Evolutionary conservation across 495 filamentous ascomycete species (phyloP).

Genomic region (Penicillium subrubescens): DNA sequence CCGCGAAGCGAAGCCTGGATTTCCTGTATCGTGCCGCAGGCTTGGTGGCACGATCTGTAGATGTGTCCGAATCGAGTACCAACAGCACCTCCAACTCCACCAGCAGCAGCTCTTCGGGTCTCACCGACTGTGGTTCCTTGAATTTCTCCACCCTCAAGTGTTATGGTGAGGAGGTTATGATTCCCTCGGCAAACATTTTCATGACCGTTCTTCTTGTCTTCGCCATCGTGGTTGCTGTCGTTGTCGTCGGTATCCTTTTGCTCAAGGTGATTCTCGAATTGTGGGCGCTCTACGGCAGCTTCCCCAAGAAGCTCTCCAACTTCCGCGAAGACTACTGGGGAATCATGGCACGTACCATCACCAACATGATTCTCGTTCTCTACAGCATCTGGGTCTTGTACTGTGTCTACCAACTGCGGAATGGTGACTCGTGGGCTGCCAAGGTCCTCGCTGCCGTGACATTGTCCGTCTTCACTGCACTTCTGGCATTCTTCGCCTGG

Average conservation of each 20-base stretch:
- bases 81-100: slow-evolving; percentile 43
- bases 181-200: slow-evolving; percentile 90
- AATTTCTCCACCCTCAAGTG: slow-evolving; percentile 70
- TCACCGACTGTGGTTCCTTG: slow-evolving; percentile 39
- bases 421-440: slow-evolving; percentile 94
- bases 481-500: slow-evolving; percentile 77
- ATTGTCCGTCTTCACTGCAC: slow-evolving; percentile 72
- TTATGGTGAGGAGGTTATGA: slow-evolving; percentile 73
- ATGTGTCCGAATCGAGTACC: slow-evolving; percentile 39
- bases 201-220: slow-evolving; percentile 93
- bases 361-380: slow-evolving; percentile 85
- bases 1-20: slow-evolving; percentile 55
- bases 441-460: slow-evolving; percentile 84
- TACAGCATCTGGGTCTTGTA: slow-evolving; percentile 97
- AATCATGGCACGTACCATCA: slow-evolving; percentile 82
- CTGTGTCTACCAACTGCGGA: slow-evolving; percentile 92
- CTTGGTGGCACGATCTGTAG: slow-evolving; percentile 53
- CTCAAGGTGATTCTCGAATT: slow-evolving; percentile 90
- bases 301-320: slow-evolving; percentile 75
- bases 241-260: slow-evolving; percentile 83
- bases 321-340: slow-evolving; percentile 98
- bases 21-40: slow-evolving; percentile 44
- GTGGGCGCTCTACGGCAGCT: slow-evolving; percentile 87
- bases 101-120: slow-evolving; percentile 26
- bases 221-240: slow-evolving; percentile 79